These are phyloP conservation scores for Septoria linicola DNA, from an alignment of 2,329 filamentous ascomycete genomes.

Conservation along the genomic window DNA sequence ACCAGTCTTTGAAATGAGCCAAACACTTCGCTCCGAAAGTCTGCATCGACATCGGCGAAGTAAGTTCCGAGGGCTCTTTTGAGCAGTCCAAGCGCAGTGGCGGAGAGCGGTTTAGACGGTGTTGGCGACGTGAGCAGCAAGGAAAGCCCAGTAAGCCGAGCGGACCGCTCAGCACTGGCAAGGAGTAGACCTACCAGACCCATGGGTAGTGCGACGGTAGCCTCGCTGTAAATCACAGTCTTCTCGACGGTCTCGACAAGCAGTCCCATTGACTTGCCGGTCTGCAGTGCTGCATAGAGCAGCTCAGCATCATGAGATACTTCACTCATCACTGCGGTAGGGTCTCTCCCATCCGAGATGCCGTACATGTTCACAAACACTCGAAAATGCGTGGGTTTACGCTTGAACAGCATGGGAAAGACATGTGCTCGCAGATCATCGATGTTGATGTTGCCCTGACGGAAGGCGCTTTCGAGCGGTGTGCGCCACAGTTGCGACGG, in stretches of 20 bases:
- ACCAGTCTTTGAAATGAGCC: conserved; percentile 73
- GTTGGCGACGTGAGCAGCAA: conserved; percentile 74
- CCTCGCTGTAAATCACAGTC: conserved; percentile 24
- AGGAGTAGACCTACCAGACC: conserved; percentile 42
- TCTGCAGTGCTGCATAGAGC: conserved; percentile 42
- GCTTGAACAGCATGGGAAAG: conserved; percentile 49
- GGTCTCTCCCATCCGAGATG: background rate
- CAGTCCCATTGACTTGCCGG: conserved; percentile 49
- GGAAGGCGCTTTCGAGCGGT: conserved; percentile 23
- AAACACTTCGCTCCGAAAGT: conserved; percentile 78
- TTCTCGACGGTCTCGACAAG: conserved; percentile 39
- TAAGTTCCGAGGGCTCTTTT: conserved; percentile 66
- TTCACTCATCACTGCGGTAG: background rate
- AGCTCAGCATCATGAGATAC: conserved; percentile 26
- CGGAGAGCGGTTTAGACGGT: conserved; percentile 70
- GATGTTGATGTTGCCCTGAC: conserved; percentile 11
- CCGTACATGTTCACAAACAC: conserved; percentile 43
- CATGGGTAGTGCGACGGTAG: conserved; percentile 56
- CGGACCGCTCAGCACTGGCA: conserved; percentile 42
- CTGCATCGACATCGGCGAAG: conserved; percentile 81
- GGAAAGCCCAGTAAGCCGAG: conserved; percentile 77
- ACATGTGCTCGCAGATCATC: conserved; percentile 48
- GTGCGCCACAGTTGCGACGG: conserved; percentile 26
- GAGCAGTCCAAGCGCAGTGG: conserved; percentile 61
- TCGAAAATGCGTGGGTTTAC: conserved; percentile 42